A percentile compares a stretch with the other conserved stretches of the same genome.
These are phyloP conservation scores for Pueraria montana DNA, from an alignment of 306 rosid genomes.

Conservation along the genomic window DNA sequence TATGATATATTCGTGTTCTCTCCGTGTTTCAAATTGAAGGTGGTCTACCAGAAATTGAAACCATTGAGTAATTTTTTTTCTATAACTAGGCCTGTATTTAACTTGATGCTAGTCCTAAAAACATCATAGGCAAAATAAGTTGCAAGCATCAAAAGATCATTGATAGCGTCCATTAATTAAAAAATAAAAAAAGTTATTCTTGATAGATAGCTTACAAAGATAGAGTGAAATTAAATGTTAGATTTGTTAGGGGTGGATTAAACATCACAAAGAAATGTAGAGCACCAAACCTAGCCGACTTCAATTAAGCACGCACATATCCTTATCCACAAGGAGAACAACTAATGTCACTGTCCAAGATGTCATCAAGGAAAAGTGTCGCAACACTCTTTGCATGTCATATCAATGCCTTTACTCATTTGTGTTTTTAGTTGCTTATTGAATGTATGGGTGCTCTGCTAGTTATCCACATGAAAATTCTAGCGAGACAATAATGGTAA, in stretches of 20 bases:
- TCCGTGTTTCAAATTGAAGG: conserved; percentile 45
- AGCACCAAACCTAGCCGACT: conserved; percentile 20
- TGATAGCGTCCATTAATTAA: conserved; percentile 41
- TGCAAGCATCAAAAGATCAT: conserved; percentile 52
- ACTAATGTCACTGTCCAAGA: conserved; percentile 36
- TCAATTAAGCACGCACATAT: conserved; percentile 7
- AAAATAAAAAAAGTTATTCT: conserved; percentile 42
- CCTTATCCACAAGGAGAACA: conserved; percentile 48
- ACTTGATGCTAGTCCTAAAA: conserved; percentile 42
- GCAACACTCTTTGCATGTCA: conserved; percentile 43
- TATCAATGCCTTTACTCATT: conserved; percentile 42
- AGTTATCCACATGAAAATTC: conserved; percentile 38
- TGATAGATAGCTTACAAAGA: conserved; percentile 36
- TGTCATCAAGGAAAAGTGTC: conserved; percentile 38
- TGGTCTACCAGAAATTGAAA: conserved; percentile 39
- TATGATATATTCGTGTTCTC: conserved; percentile 26
- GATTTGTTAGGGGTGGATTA: conserved; percentile 21
- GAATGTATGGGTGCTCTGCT: conserved; percentile 10
- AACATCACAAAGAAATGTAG: conserved; percentile 33
- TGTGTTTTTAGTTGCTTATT: conserved; percentile 15
- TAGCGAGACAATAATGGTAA: conserved; percentile 44
- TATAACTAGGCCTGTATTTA: conserved; percentile 27
- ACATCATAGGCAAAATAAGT: conserved; percentile 39
- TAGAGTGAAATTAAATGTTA: neutral
- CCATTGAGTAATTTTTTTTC: conserved; percentile 16